Base-by-base conservation (phyloP, 1,139 yeast species). In the Geotrichum armillariae region DNA sequence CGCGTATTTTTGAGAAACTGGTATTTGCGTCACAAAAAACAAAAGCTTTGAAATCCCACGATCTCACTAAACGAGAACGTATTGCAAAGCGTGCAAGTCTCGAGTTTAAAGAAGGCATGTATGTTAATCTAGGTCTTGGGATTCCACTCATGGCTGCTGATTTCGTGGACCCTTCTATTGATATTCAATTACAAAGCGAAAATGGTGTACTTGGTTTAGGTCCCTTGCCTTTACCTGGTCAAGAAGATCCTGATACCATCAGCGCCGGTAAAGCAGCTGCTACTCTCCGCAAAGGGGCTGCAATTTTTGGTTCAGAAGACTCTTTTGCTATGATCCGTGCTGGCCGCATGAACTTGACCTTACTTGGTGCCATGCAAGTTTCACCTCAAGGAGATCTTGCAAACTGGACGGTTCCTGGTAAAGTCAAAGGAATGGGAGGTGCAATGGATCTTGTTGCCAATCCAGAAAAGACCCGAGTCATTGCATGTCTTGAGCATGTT, bases 361-460 rank as follows among this genome's bases (percentile, higher is more conserved):
- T 74, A 52, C 65, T 74, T 22, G 78, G 78, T 8, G 78, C 74
- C 2, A 65, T 74, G 63, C 77, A 74, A 55, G 78, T 74, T 3
- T 68, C 75, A 3, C 61, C 66, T 42, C 60, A 56, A 38, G 78
- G 77, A 20, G 77, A 74, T 53, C 63, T 74, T 45, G 77, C 78
- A 39, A 74, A 74, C 60, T 74, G 78, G 77, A 74, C 73, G 47
- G 61, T 74, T 20, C 78, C 78, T 5, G 77, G 77, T 4, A 63
- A 69, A 51, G 72, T 74, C 40, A 74, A 72, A 60, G 78, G 78
- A 18, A 74, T 74, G 77, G 78, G 78, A 8, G 78, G 78, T 20
- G 78, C 78, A 8, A 74, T 74, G 78, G 78, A 74, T 59, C 65
- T 74, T 35, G 78, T 74, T n/a, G 71, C 76, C 40, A 73, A 73